phyloP scores from a whole-genome alignment of 2,329 filamentous ascomycete species.

The Achaetomium macrosporum region DNA sequence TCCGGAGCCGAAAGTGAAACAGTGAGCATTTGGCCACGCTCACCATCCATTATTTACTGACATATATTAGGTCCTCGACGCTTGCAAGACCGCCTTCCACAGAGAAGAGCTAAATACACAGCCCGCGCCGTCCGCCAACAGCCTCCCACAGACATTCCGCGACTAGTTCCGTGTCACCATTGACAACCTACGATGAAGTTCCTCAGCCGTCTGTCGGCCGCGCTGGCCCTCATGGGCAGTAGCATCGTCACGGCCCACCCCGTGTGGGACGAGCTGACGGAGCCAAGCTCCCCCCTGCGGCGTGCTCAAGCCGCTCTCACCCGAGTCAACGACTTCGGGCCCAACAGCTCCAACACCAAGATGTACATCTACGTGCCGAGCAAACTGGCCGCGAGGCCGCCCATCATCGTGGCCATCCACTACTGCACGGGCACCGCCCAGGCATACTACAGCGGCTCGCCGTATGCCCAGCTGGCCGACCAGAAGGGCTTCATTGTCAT shows the following conservation, averaged over 20 bases:
- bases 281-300: constrained; percentile 18
- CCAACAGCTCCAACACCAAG: constrained; percentile 34
- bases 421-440: constrained; percentile 47
- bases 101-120: background rate
- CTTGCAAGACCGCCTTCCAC: too few relatives aligned
- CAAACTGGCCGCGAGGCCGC: constrained; percentile 35
- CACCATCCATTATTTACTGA: background rate
- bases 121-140: background rate
- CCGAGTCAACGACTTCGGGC: constrained; percentile 37
- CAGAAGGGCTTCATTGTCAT: constrained; percentile 44
- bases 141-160: background rate
- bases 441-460: constrained; percentile 43
- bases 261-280: constrained; percentile 22
- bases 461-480: constrained; percentile 42
- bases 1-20: constrained; percentile 1
- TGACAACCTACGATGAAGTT: constrained; percentile 18
- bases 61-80: background rate
- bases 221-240: constrained; percentile 16
- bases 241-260: constrained; percentile 13
- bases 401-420: constrained; percentile 47
- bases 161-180: background rate
- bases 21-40: too few relatives aligned
- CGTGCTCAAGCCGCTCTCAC: constrained; percentile 27
- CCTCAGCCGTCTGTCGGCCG: constrained; percentile 12
- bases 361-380: constrained; percentile 42